These are phyloP conservation scores for Suillus ampliporus DNA, from an alignment of 768 basidiomycete species.

Conservation along the genomic window DNA sequence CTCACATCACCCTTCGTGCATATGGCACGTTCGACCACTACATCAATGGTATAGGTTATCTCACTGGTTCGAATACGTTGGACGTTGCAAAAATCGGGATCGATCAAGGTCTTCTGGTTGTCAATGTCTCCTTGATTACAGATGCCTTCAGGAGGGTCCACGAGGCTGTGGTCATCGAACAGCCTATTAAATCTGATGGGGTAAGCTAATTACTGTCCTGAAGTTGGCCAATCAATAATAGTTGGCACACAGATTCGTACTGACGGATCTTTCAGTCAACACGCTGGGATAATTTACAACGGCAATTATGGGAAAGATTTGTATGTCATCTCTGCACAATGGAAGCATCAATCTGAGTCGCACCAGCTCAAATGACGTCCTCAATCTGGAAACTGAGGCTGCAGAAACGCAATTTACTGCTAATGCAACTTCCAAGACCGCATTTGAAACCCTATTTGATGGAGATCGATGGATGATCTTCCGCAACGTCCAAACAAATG, in stretches of 20 bases:
- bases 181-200: conserved; percentile 60
- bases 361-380: conserved; percentile 62
- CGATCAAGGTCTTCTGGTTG: conserved; percentile 46
- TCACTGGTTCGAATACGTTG: conserved; percentile 69
- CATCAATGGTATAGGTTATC: conserved; percentile 50
- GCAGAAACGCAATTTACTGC: conserved; percentile 65
- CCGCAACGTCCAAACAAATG: conserved; percentile 57
- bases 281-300: conserved; percentile 71
- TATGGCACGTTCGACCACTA: conserved; percentile 52
- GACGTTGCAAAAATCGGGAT: conserved; percentile 70
- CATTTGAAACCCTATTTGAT: conserved; percentile 61
- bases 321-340: conserved; percentile 30
- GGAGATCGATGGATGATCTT: conserved; percentile 77
- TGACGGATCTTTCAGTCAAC: conserved; percentile 46
- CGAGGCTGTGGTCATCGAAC: conserved; percentile 54
- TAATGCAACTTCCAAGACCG: conserved; percentile 43
- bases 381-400: conserved; percentile 64
- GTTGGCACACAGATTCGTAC: conserved; percentile 14
- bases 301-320: conserved; percentile 71
- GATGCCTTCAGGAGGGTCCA: conserved; percentile 59
- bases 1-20: conserved; percentile 53
- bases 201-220: conserved; percentile 38
- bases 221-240: not conserved
- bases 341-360: not conserved
- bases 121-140: conserved; percentile 49